phyloP scores from a whole-genome alignment of 805 yeast species.

The Yamadazyma ubonensis region DNA sequence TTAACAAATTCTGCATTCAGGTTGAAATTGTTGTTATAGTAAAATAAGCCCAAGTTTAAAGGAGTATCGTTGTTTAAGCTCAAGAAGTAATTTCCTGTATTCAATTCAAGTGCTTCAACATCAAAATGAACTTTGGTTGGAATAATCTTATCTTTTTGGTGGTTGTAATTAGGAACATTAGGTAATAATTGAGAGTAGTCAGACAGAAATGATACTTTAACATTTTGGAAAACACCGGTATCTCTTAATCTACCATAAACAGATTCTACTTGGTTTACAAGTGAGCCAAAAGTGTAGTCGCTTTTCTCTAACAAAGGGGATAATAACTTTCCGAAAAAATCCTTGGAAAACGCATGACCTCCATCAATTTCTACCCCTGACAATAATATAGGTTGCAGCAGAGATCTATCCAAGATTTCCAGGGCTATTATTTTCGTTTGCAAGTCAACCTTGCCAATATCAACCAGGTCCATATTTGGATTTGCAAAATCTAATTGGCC shows the following conservation, averaged over 20 bases:
- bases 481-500: conserved; percentile 5
- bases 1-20: conserved; percentile 52
- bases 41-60: conserved; percentile 37
- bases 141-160: conserved; percentile 33
- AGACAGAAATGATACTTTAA: conserved; percentile 40
- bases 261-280: conserved; percentile 32
- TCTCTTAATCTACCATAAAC: conserved; percentile 36
- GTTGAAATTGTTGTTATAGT: conserved; percentile 46
- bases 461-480: conserved; percentile 10
- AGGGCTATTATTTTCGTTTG: conserved; percentile 25
- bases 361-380: conserved; percentile 40
- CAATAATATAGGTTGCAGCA: conserved; percentile 36
- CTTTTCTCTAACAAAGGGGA: conserved; percentile 40
- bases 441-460: conserved; percentile 16
- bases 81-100: conserved; percentile 33
- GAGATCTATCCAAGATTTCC: conserved; percentile 29
- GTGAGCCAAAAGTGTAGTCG: conserved; percentile 44
- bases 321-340: conserved; percentile 47
- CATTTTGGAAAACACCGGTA: conserved; percentile 47
- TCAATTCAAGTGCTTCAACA: conserved; percentile 38
- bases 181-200: conserved; percentile 34
- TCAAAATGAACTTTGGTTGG: conserved; percentile 47
- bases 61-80: conserved; percentile 39
- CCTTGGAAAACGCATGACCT: conserved; percentile 44
- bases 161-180: conserved; percentile 27